Evolutionary conservation across 2,329 filamentous ascomycete genomes (phyloP).

Genomic region (Paracoccidioides brasiliensis): DNA sequence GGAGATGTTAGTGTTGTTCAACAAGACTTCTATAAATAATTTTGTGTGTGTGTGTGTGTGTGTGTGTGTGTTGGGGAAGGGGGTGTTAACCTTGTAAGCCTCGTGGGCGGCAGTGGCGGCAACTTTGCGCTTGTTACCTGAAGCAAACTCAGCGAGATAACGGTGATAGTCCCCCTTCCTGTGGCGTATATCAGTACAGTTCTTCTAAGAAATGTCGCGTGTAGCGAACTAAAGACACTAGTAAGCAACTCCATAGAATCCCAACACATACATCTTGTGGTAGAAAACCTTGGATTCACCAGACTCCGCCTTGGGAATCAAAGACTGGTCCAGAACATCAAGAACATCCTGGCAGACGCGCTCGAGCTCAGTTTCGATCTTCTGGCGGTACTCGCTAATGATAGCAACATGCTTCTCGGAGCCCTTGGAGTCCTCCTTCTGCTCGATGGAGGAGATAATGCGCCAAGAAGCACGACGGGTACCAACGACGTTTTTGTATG

Average conservation of each 20-base stretch:
- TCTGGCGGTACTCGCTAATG: constrained; percentile 94
- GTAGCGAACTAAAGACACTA: neutral
- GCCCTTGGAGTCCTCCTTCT: constrained; percentile 99
- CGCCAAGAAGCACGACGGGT: constrained; percentile 97
- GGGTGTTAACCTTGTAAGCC: constrained; percentile 78
- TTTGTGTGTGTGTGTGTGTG: neutral
- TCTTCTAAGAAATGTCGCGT: neutral
- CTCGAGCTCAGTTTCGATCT: constrained; percentile 96
- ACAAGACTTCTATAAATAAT: neutral
- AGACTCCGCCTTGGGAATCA: constrained; percentile 90
- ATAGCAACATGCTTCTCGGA: constrained; percentile 85
- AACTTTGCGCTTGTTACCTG: constrained; percentile 81
- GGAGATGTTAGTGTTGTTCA: neutral
- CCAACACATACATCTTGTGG: constrained; percentile 83
- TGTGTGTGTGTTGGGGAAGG: neutral
- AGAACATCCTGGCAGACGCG: constrained; percentile 97
- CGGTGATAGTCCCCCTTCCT: constrained; percentile 98
- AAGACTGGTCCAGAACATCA: constrained; percentile 78
- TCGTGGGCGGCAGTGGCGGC: constrained; percentile 79
- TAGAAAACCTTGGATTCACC: constrained; percentile 99
- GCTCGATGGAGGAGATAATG: constrained; percentile 99
- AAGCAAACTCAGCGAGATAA: constrained; percentile 86
- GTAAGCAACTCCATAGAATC: neutral
- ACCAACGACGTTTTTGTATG: constrained; percentile 99
- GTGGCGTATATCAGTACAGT: constrained; percentile 13